Evolutionary conservation across 345 rosid genomes (phyloP).

Genomic region (Sonneratia caseolaris): DNA sequence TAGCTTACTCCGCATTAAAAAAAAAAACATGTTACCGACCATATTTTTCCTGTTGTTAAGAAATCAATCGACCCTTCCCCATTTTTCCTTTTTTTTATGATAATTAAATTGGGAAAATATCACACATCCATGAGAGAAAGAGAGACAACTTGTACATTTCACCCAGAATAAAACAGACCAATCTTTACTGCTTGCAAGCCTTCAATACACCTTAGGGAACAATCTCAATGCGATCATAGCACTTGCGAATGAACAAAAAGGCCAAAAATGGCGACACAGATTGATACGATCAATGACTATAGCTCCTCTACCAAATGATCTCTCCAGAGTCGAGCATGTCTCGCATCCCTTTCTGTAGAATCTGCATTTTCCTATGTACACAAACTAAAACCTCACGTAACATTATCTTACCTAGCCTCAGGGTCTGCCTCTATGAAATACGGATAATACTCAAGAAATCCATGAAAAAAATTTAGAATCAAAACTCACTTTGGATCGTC

Average conservation of each 20-base stretch:
- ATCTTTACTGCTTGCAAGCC: not conserved
- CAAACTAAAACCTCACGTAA: not conserved
- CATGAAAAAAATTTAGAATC: not conserved
- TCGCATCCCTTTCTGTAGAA: not conserved
- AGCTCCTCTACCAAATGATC: not conserved
- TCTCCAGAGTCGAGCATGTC: not conserved
- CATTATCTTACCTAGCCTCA: not conserved
- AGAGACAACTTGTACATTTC: not conserved
- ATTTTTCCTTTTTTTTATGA: too few species aligned
- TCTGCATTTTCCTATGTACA: constrained; percentile 2
- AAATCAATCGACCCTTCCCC: too few species aligned
- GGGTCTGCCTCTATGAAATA: not conserved
- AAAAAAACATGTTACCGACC: too few species aligned
- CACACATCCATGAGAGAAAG: not conserved
- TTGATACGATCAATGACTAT: not conserved
- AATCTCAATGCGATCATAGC: not conserved
- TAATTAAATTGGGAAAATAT: too few species aligned
- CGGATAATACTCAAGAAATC: not conserved
- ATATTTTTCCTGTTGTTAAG: too few species aligned
- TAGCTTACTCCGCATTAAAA: too few species aligned
- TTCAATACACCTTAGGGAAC: not conserved
- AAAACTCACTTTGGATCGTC: not conserved
- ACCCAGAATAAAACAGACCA: not conserved
- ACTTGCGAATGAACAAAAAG: not conserved
- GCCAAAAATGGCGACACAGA: not conserved